phyloP scores from a whole-genome alignment of 1,284 basidiomycete genomes.

The Ustilago nuda region DNA sequence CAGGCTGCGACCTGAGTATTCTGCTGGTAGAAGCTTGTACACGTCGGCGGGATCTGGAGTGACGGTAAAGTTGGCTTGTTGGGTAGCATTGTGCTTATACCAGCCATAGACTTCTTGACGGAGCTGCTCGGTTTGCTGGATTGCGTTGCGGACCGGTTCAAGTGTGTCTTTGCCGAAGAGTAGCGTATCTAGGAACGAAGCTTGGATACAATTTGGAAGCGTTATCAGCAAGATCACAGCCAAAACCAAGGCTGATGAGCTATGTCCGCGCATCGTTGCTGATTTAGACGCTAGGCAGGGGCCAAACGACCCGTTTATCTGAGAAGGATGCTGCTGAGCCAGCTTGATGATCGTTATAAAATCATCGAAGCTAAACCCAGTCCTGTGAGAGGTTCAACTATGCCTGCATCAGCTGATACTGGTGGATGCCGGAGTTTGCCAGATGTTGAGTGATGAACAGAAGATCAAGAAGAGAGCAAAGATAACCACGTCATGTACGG shows the following conservation, averaged over 20 bases:
- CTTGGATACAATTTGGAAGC: conserved; percentile 5
- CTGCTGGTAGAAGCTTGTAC: conserved; percentile 21
- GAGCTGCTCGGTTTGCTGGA: conserved; percentile 30
- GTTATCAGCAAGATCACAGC: background rate
- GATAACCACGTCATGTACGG: background rate
- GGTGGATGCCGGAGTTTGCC: background rate
- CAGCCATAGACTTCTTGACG: conserved; percentile 34
- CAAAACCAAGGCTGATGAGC: background rate
- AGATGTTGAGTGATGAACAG: background rate
- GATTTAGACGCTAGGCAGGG: background rate
- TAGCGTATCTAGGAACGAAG: conserved; percentile 16
- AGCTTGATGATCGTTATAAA: background rate
- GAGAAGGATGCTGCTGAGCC: background rate
- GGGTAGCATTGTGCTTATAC: conserved; percentile 33
- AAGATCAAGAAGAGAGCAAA: background rate
- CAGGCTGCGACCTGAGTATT: conserved; percentile 19
- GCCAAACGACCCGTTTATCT: background rate
- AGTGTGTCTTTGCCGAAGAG: conserved; percentile 39
- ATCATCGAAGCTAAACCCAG: background rate
- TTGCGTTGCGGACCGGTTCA: conserved; percentile 33
- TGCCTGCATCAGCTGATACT: background rate
- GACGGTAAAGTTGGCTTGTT: conserved; percentile 45
- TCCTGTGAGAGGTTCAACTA: background rate
- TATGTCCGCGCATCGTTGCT: background rate
- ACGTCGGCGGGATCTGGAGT: conserved; percentile 25